These are phyloP conservation scores for Allodekkera sacchari DNA, from an alignment of 805 yeast species.

Conservation along the genomic window DNA sequence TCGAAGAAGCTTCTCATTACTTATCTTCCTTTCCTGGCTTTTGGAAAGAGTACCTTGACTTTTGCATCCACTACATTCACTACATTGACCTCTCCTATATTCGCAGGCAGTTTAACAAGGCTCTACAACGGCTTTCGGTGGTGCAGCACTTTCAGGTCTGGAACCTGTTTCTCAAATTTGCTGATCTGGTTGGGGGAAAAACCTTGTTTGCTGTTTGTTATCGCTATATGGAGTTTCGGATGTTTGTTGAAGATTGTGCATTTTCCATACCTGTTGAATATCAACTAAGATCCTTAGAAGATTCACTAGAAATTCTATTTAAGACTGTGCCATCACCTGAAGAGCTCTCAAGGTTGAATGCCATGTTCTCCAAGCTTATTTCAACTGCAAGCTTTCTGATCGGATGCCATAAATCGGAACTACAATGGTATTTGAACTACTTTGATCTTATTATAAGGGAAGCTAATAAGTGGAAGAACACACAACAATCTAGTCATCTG, in stretches of 20 bases:
- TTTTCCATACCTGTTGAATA: background rate
- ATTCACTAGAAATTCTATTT: conserved; percentile 1
- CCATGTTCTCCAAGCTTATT: conserved; percentile 26
- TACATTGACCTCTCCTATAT: conserved; percentile 28
- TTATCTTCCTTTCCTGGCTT: conserved; percentile 37
- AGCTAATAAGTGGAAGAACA: no score
- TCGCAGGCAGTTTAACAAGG: conserved; percentile 38
- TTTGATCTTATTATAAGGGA: conserved; percentile 29
- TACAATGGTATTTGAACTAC: conserved; percentile 40
- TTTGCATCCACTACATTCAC: conserved; percentile 25
- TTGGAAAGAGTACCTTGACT: conserved; percentile 45
- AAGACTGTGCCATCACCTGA: background rate
- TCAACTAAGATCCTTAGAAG: conserved; percentile 4
- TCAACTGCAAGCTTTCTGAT: conserved; percentile 27
- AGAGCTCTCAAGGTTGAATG: conserved; percentile 7
- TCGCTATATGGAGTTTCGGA: conserved; percentile 23
- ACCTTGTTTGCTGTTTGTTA: conserved; percentile 27
- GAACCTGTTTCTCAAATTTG: conserved; percentile 43
- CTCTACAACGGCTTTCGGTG: conserved; percentile 40
- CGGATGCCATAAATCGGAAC: conserved; percentile 31
- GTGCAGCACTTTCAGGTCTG: conserved; percentile 51
- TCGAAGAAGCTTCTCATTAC: conserved; percentile 36
- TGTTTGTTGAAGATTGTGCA: background rate
- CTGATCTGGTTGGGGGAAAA: conserved; percentile 33
- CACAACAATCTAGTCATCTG: no score